Evolutionary conservation across 169 alveolate genomes (phyloP), one percentile per base, ranked within the genome.

Genomic region (Plasmodium fragile): DNA sequence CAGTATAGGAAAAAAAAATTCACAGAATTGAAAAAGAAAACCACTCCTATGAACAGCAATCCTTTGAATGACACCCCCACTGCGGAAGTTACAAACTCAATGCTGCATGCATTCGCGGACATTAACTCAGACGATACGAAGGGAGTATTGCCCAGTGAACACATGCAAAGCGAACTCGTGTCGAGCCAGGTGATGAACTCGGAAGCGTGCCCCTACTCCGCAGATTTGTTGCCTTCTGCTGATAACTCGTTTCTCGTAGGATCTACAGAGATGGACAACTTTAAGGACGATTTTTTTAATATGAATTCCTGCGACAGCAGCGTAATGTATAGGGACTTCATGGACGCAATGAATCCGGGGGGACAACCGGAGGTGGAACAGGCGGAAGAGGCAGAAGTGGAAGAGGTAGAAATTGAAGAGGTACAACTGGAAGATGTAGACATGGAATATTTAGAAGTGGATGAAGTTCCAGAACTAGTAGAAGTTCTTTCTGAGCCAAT

Each of bases 21-120:
- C 25, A 73, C 85, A 73, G 93, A 52, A 77, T 43, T 85, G 30
- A 73, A 73, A 22, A 82, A 82, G 43, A 70, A 82, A 69, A 69
- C 52, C 28, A 82, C 18, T 6, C 30, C 59, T 39, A 13, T 39
- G 49, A 25, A 39, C 10, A 65, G 36, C 32, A 82, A 6, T 6
- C 32, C 59, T n/a, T 1, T 39, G 30, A 25, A 39, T 53, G 41
- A 16, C 25, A 25, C 34, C 7, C 16, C 18, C 73, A 10, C 43
- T 3, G 81, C 16, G 25, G 75, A 65, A 28, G n/a, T 5, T 65
- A 65, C 36, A 65, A 65, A 65, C 6, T 65, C 75, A n/a, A 18
- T 22, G 30, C 34, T 65, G 13, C 18, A 25, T 81, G 41, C 41
- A 28, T 32, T 49, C 22, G 11, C 92, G n/a, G 28, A 36, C 25